Base-by-base conservation (phyloP, 768 basidiomycete species). In the Auriculariales sp. region DNA sequence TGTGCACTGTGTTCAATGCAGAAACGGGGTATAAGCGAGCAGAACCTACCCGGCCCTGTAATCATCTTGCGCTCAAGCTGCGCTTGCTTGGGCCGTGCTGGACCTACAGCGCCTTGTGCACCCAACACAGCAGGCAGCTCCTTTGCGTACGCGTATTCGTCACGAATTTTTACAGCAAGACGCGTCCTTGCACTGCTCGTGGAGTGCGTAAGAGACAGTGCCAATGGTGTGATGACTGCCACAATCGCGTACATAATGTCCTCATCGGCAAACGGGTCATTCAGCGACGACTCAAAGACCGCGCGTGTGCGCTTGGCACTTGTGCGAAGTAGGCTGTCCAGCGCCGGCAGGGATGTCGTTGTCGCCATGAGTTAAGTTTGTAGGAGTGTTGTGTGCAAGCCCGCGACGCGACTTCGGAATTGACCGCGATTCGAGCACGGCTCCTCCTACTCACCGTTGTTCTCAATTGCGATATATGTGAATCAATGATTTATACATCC, bases 141-240 rank as follows among this genome's bases (percentile, higher is more conserved):
- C 61, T 84, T 88, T 61, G 74, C 86, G 61, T 95, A 79, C 44
- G 75, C 74, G 64, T 92, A 99, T 67, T 98, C 94, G 60, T 89
- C 80, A 29, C 80, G 73, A 28, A 97, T 83, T 70, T 95, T 95
- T 45, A 86, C 78, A 2, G 89, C 72, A 30, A 95, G 64, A 30
- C 81, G 77, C 44, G 89, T 62, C 32, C 82, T 74, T n/a, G 79
- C 69, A 57, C 88, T 86, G 45, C 17, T 4, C 94, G 46, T 42
- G 15, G 35, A n/a, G 28, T 15, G n/a, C 14, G 22, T 45, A 32
- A 31, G 27, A 47, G 30, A 28, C 27, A 49, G n/a, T 24, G 47
- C 6, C 4, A 10, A 34, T n/a, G n/a, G 10, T 3, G 22, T 0
- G 3, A 7, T 15, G 56, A 9, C 24, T 17, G 22, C 10, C 11